Conservation (phyloP, 768 basidiomycete species). For the Kwoniella sp. region DNA sequence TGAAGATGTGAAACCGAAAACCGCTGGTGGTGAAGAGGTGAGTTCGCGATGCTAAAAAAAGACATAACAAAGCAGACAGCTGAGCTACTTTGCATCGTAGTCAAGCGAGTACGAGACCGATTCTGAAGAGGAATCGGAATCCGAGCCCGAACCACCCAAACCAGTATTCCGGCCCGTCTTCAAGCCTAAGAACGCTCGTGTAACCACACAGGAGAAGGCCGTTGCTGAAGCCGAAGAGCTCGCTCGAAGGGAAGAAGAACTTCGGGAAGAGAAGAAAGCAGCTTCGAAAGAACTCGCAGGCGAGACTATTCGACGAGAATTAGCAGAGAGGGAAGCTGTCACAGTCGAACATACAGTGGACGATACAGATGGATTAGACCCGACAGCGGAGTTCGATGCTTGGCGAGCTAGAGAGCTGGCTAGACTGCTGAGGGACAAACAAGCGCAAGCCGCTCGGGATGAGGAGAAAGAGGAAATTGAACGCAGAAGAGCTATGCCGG, state of each 20-base stretch:
- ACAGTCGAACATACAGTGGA: conserved; percentile 61
- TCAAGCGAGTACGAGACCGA: conserved; percentile 85
- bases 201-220: conserved; percentile 56
- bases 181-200: conserved; percentile 70
- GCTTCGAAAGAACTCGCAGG: conserved; percentile 91
- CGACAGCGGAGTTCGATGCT: conserved; percentile 85
- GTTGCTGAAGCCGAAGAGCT: conserved; percentile 76
- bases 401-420: conserved; percentile 92
- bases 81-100: conserved; percentile 28
- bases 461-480: conserved; percentile 89
- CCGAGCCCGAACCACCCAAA: conserved; percentile 60
- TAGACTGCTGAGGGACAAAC: conserved; percentile 92
- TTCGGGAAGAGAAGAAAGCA: conserved; percentile 78
- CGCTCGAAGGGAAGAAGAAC: conserved; percentile 67
- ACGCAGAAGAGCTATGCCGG: conserved; percentile 84
- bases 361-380: conserved; percentile 91
- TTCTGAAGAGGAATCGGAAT: conserved; percentile 65
- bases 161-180: conserved; percentile 87
- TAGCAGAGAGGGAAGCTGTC: conserved; percentile 66
- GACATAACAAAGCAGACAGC: too few species aligned
- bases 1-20: conserved; percentile 33
- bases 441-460: conserved; percentile 77
- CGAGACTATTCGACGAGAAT: conserved; percentile 85
- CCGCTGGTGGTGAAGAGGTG: conserved; percentile 39
- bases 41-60: conserved; percentile 17